These are phyloP conservation scores for Aspergillus transmontanensis DNA, from an alignment of 2,329 filamentous ascomycete genomes.

Conservation along the genomic window DNA sequence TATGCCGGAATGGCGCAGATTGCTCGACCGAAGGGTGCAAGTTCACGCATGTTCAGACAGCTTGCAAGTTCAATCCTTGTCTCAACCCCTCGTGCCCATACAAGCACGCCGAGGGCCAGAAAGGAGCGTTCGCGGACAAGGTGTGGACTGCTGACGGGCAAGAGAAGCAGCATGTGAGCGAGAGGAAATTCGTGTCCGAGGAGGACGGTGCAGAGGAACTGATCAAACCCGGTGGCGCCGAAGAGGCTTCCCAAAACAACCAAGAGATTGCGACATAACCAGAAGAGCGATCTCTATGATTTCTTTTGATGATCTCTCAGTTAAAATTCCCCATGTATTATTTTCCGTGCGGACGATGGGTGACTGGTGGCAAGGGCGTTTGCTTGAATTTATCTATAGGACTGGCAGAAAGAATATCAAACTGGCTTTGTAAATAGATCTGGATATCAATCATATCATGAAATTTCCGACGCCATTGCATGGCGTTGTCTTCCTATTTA, in stretches of 20 bases:
- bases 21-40: conserved; percentile 82
- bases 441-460: conserved; percentile 27
- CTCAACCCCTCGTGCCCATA: conserved; percentile 85
- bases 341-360: conserved; percentile 23
- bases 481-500: neutral
- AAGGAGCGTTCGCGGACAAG: conserved; percentile 81
- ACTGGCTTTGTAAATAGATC: conserved; percentile 28
- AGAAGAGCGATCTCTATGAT: neutral
- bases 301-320: conserved; percentile 6
- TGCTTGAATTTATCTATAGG: conserved; percentile 16
- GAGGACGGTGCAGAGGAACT: conserved; percentile 69
- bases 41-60: conserved; percentile 81
- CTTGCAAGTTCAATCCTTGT: conserved; percentile 91
- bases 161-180: conserved; percentile 72
- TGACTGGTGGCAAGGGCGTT: conserved; percentile 31
- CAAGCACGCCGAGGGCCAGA: conserved; percentile 89
- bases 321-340: conserved; percentile 28
- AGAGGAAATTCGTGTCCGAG: conserved; percentile 78
- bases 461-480: neutral
- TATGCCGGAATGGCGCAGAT: conserved; percentile 88
- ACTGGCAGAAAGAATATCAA: conserved; percentile 15
- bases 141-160: conserved; percentile 73
- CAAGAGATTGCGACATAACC: conserved; percentile 37
- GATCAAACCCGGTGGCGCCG: conserved; percentile 61
- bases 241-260: conserved; percentile 29